phyloP scores from a whole-genome alignment of 139 green algal species.

The Volvox africanus region DNA sequence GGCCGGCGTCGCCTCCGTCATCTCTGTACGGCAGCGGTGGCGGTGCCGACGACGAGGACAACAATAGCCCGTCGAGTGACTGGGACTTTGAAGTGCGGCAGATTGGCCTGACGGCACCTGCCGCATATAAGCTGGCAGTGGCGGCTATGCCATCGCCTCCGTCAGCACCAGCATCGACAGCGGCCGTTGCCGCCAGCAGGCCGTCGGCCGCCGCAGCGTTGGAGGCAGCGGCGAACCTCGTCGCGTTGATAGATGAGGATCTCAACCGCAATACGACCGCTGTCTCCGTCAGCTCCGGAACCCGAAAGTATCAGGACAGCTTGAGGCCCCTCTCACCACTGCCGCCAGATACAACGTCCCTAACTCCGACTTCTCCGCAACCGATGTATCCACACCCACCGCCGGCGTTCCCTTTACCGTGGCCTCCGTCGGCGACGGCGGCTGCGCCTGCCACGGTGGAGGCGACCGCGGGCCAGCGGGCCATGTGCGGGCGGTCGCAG shows the following conservation, averaged over 20 bases:
- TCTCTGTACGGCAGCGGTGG: not conserved
- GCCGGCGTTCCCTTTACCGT: not conserved
- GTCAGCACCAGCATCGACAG: not conserved
- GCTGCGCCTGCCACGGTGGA: not conserved
- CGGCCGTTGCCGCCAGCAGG: not conserved
- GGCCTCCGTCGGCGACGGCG: not conserved
- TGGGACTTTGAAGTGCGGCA: not conserved
- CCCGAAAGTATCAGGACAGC: not conserved
- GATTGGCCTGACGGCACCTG: not conserved
- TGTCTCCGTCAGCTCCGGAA: not conserved
- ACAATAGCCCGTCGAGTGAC: not conserved
- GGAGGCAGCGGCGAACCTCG: not conserved
- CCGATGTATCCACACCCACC: not conserved
- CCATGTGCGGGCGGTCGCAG: not conserved
- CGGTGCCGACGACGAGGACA: not conserved
- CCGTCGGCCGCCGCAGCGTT: not conserved
- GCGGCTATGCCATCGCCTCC: not conserved
- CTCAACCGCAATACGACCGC: not conserved
- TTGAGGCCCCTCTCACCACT: not conserved
- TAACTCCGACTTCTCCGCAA: not conserved
- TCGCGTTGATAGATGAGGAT: constrained; percentile 35
- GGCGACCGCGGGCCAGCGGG: not conserved
- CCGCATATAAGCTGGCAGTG: not conserved
- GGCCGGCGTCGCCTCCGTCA: not conserved
- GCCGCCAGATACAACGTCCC: not conserved